Base-by-base conservation (phyloP, 2,329 filamentous ascomycete species). In the Ophiocordyceps camponoti-leonardi region DNA sequence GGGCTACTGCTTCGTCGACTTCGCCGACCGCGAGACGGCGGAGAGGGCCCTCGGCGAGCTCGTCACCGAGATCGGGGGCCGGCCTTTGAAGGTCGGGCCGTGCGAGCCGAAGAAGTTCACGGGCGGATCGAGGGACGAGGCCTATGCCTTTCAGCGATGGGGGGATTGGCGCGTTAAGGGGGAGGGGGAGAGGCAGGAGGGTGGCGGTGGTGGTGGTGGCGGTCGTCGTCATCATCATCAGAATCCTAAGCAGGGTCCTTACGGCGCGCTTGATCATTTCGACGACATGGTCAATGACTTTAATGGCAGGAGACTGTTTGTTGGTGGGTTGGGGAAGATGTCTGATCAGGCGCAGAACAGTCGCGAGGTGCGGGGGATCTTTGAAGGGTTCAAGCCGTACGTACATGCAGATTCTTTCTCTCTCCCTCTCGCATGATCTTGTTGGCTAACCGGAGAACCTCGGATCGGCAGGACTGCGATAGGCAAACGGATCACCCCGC, bases 1-100 rank as follows among this genome's bases (percentile, higher is more conserved):
- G 0, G 81, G 78, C 35, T 49, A 84, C 62, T 86, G 81, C 63
- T 86, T 86, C 53, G 74, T 85, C 42, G 81, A 86, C 54, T 74
- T 86, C 47, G 59, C 61, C 42, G 69, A 67, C 42, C 67, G 68
- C 42, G 73, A 74, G 26, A 65, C 75, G 28, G 80, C 80, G 3
- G 66, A 73, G 5, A 49, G 50, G 2, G 53, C 52, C 58, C 75
- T 84, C 57, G 54, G 60, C n/a, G 64, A 69, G 13, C 62, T 85
- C 46, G 72, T 71, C 18, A 65, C 64, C 19, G 61, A 67, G 13
- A 63, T 85, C 30, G 67, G 73, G 14, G 73, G 73, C 23, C 71
- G 81, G 8, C 64, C 70, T 0, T 61, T 85, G 45, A 81, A 76
- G 58, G 73, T 83, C 51, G 77, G 78, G 35, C 77, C 76, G 1